Conservation (phyloP, 441 rosid genomes). For the Daphne laureola region DNA sequence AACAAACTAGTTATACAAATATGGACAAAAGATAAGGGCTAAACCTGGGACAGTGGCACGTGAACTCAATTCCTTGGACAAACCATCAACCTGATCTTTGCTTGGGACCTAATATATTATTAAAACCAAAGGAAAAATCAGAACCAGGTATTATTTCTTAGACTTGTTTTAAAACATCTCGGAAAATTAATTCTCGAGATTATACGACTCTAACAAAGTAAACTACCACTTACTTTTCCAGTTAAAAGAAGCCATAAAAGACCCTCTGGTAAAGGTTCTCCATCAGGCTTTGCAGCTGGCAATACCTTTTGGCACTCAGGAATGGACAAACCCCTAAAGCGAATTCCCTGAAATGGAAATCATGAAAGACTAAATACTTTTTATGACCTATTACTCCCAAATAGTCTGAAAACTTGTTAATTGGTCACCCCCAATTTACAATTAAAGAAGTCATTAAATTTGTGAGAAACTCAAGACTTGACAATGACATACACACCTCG, state of each 20-base stretch:
- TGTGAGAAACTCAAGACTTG: background rate
- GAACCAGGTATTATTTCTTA: no score
- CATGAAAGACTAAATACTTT: background rate
- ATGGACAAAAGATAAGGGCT: constrained; percentile 13
- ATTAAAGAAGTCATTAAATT: no score
- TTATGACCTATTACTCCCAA: no score
- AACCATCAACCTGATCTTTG: constrained; percentile 81
- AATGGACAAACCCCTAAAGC: constrained; percentile 85
- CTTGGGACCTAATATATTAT: constrained; percentile 57
- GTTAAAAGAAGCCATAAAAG: constrained; percentile 97
- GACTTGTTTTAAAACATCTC: no score
- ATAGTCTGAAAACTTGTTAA: no score
- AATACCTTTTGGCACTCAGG: constrained; percentile 93
- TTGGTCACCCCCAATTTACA: no score
- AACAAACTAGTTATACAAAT: background rate
- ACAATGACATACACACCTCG: constrained; percentile 41
- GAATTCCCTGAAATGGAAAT: constrained; percentile 64
- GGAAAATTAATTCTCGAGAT: background rate
- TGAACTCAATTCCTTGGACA: constrained; percentile 64
- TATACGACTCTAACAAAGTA: background rate
- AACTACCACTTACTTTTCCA: constrained; percentile 52
- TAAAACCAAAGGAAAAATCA: background rate
- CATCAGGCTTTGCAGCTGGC: constrained; percentile 80
- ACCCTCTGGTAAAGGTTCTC: constrained; percentile 97
- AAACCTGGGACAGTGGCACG: constrained; percentile 91